Evolutionary conservation across 208 protist genomes (phyloP), one percentile per base, ranked within the genome.

Genomic region (Jaenimonas drosophilae): DNA sequence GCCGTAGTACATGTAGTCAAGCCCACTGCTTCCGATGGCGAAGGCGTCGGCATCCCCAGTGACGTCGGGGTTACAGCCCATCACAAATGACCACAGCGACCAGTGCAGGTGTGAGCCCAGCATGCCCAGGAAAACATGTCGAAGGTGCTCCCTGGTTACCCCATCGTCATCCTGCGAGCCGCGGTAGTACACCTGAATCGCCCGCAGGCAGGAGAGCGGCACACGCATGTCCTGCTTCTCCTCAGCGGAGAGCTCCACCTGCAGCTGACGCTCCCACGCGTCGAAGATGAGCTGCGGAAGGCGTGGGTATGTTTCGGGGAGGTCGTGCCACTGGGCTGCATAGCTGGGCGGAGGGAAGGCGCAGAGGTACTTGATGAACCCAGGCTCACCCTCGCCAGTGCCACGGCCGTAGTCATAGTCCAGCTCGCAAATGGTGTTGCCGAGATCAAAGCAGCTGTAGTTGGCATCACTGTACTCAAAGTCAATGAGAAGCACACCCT

Each of bases 391-490:
- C 29, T 69, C 64, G 44, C 62, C 80, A 12, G 54, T 77, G 40
- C 75, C 80, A 24, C 74, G 73, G 26, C 65, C 83, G 61, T 91
- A 91, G 54, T 86, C 76, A 53, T 85, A 80, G 62, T 91, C 82
- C 31, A 91, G 48, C 64, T 91, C 82, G 51, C 82, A 91, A 23
- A 91, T 62, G 11, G 70, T 80, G 69, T 91, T 91, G 39, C 74
- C 82, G 20, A 91, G 65, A 49, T 91, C 82, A 48, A 69, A 75
- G 69, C 73, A 83, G 43, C 77, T 73, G 49, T 88, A 88, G 64
- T 91, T 91, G 27, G 67, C 74, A 42, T 88, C 82, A 19, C 74
- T 68, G 64, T 91, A 91, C 59, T 91, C 77, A 70, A 86, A 91
- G 54, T 91, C 82, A 38, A 91, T 87, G 31, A 84, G 80, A 19